A percentile compares a stretch with the other conserved stretches of the same genome.
Evolutionary conservation across 2,329 filamentous ascomycete species (phyloP).

Genomic region (Phialemonium atrogriseum): DNA sequence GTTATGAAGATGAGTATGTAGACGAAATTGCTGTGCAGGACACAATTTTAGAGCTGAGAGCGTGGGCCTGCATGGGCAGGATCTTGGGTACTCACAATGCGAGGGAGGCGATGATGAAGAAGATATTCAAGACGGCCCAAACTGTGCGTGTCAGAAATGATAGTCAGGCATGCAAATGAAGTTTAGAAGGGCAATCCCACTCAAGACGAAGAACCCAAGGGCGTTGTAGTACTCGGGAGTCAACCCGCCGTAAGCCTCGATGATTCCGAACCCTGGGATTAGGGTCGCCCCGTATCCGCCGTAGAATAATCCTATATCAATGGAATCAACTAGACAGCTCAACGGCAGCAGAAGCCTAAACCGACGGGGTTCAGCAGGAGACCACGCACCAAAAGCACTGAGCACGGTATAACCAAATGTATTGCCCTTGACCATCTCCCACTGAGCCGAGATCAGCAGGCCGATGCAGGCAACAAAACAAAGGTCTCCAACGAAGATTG

Average conservation of each 20-base stretch:
- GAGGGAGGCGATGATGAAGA: constrained; percentile 17
- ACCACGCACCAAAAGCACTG: constrained; percentile 18
- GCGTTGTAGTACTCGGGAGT: constrained; percentile 19
- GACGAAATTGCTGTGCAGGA: constrained; percentile 14
- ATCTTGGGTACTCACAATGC: constrained; percentile 9
- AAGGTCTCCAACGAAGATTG: constrained; percentile 18
- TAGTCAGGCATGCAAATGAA: constrained; percentile 5
- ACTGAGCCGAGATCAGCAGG: constrained; percentile 20
- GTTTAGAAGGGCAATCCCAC: constrained; percentile 5
- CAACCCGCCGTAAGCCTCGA: constrained; percentile 16
- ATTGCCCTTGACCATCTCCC: constrained; percentile 18
- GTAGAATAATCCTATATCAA: background rate
- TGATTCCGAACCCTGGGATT: constrained; percentile 15
- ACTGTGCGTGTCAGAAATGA: constrained; percentile 8
- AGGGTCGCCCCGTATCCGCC: constrained; percentile 9
- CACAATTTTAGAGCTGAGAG: background rate
- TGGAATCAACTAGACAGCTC: no score
- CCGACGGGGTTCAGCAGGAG: no score
- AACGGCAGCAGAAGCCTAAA: no score
- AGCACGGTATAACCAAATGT: constrained; percentile 20
- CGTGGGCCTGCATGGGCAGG: background rate
- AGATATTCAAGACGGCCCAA: constrained; percentile 17
- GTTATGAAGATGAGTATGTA: constrained; percentile 16
- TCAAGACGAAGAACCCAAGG: constrained; percentile 18
- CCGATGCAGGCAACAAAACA: constrained; percentile 20